Conservation (phyloP, 352 stramenopile genomes). For the Blastocystis sp. region DNA sequence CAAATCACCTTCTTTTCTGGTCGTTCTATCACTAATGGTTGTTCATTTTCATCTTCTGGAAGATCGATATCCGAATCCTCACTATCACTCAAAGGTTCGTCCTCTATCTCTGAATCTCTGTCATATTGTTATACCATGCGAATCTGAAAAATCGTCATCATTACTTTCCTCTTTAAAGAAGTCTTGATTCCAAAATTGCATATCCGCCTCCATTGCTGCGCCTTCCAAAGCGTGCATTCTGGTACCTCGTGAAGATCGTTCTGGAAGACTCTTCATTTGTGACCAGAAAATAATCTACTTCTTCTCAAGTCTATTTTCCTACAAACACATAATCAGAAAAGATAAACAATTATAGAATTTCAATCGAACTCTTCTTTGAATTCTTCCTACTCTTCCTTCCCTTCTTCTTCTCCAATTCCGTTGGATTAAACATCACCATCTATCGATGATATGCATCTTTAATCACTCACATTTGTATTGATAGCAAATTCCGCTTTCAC, state of each 20-base stretch:
- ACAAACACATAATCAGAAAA: not conserved
- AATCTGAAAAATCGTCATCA: conserved; percentile 61
- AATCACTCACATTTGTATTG: conserved; percentile 19
- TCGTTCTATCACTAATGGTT: conserved; percentile 40
- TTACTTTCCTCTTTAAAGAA: conserved; percentile 56
- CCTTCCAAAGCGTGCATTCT: not conserved
- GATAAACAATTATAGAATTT: not conserved
- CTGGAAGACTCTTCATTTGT: conserved; percentile 41
- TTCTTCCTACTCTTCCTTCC: conserved; percentile 5
- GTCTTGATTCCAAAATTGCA: conserved; percentile 62
- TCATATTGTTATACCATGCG: not conserved
- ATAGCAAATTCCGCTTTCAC: conserved; percentile 26
- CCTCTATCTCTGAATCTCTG: not conserved
- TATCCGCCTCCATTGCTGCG: conserved; percentile 55
- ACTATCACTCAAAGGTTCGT: conserved; percentile 46
- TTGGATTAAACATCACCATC: conserved; percentile 48
- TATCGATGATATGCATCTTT: not conserved
- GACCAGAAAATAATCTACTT: conserved; percentile 9
- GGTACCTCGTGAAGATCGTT: conserved; percentile 19
- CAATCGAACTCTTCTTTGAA: conserved; percentile 6
- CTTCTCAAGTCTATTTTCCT: not conserved
- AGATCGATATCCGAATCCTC: conserved; percentile 62
- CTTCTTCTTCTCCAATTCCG: conserved; percentile 24
- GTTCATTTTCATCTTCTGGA: conserved; percentile 44
- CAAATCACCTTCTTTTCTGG: conserved; percentile 48